Evolutionary conservation across 2,329 filamentous ascomycete species (phyloP).

Genomic region (Trichoderma harzianum): DNA sequence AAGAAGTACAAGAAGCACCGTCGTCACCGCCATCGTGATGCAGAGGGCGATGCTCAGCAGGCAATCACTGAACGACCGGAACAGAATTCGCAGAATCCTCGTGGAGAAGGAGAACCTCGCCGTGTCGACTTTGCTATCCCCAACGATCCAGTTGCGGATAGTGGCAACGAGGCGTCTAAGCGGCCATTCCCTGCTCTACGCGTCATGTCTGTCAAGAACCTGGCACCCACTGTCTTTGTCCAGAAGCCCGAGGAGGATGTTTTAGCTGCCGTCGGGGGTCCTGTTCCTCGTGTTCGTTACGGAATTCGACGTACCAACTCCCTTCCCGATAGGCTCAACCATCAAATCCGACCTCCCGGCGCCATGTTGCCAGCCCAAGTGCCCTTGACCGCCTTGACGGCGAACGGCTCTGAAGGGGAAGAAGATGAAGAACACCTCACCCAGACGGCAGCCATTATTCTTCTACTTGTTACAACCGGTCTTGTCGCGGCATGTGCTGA

Average conservation of each 20-base stretch:
- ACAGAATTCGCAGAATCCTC: constrained; percentile 9
- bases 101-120: constrained; percentile 42
- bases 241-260: constrained; percentile 37
- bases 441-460: constrained; percentile 54
- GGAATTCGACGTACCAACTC: constrained; percentile 73
- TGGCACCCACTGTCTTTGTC: constrained; percentile 69
- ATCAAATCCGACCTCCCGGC: constrained; percentile 45
- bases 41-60: constrained; percentile 26
- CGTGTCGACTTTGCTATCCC: constrained; percentile 57
- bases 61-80: constrained; percentile 31
- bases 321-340: constrained; percentile 61
- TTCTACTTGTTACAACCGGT: constrained; percentile 61
- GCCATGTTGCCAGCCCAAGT: constrained; percentile 48
- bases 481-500: constrained; percentile 68
- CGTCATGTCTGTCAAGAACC: constrained; percentile 61
- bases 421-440: constrained; percentile 49
- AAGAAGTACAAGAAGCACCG: constrained; percentile 46
- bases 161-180: constrained; percentile 24
- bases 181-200: constrained; percentile 47
- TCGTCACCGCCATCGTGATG: constrained; percentile 31
- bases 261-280: constrained; percentile 35
- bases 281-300: constrained; percentile 56
- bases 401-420: constrained; percentile 28
- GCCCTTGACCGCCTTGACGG: constrained; percentile 36
- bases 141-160: constrained; percentile 27